Base-by-base conservation (phyloP, 2,329 filamentous ascomycete species). In the Fusarium continuum region DNA sequence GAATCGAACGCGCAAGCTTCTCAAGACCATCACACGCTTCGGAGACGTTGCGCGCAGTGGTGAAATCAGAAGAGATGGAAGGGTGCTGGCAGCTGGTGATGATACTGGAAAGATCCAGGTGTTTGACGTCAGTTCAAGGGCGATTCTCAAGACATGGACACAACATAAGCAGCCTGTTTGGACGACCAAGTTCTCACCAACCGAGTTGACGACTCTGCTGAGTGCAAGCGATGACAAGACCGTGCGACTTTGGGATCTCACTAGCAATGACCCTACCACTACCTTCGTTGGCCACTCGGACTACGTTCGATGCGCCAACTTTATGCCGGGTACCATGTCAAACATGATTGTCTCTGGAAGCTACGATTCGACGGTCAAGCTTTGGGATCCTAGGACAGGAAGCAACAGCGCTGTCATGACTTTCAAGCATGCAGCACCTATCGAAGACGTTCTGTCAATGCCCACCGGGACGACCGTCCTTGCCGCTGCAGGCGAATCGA, bases 11-110 rank as follows among this genome's bases (percentile, higher is more conserved):
- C 88, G 94, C 56, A 96, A 97, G 78, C 85, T 95, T 10, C 81
- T 97, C 72, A 97, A 97, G 82, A 97, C 93, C 9, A 95, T 99
- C 71, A 93, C 92, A 60, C 88, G 95, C 58, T 98, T 99, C 76
- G 90, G 93, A 73, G 92, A 97, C 74, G 90, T 93, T 67, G 94
- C 93, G 61, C 91, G 94, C 72, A 91, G 91, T 70, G 95, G 92
- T 61, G 92, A 96, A 73, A 90, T 98, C 64, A 87, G 95, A 56
- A 85, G 88, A 52, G 95, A 99, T 79, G 94, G 93, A 34, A 87
- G 92, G 61, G 91, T 99, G 54, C 79, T 99, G 69, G 90, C 96
- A 29, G 93, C 94, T 26, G 94, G 94, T 70, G 94, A 97, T 69
- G 94, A 97, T 74, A 90, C 88, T 34, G 96, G 96, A 54, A 88